Conservation (phyloP, 305 asterid species). For the Rubia occidens region DNA sequence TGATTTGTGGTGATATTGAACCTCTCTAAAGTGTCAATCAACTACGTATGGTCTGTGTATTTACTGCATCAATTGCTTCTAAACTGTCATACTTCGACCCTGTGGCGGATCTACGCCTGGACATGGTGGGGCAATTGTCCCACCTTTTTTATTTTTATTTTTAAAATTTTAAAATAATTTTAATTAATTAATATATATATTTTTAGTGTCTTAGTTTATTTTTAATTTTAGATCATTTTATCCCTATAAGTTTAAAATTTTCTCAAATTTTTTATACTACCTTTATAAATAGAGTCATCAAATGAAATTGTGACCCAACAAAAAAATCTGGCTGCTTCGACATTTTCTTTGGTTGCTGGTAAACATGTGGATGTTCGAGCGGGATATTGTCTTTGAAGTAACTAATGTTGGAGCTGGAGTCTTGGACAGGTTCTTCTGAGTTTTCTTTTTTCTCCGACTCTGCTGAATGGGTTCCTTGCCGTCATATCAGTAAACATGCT, state of each 20-base stretch:
- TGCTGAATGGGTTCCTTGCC: conserved; percentile 70
- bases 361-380: neutral
- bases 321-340: too few species aligned
- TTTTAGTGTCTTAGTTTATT: too few species aligned
- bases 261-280: too few species aligned
- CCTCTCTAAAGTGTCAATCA: neutral
- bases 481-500: conserved; percentile 75
- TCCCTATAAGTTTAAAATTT: too few species aligned
- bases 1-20: neutral
- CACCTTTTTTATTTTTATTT: too few species aligned
- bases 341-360: neutral
- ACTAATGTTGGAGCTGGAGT: conserved; percentile 3
- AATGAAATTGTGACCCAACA: too few species aligned
- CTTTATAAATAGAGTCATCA: too few species aligned
- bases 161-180: too few species aligned
- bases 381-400: neutral
- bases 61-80: neutral
- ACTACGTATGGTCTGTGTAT: neutral
- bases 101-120: too few species aligned
- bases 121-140: too few species aligned
- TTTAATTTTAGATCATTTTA: too few species aligned
- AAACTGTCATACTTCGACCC: neutral
- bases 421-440: conserved; percentile 36
- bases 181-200: too few species aligned
- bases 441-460: conserved; percentile 59